Conservation (phyloP, 495 filamentous ascomycete genomes). For the Neurospora sp. region DNA sequence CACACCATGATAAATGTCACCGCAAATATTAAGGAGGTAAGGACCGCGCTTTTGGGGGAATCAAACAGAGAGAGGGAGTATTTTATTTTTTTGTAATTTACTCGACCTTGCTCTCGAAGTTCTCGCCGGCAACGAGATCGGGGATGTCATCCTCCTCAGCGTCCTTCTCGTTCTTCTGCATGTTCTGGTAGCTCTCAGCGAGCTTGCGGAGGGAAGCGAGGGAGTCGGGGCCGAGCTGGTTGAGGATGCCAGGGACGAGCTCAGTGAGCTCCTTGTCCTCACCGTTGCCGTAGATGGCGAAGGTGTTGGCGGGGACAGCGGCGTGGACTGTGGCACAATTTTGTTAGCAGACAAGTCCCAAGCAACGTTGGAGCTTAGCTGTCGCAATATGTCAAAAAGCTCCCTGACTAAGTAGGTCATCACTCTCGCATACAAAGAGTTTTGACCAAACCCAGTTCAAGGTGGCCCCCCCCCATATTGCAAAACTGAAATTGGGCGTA, state of each 20-base stretch:
- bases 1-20: neutral
- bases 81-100: conserved; percentile 37
- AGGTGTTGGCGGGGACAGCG: conserved; percentile 89
- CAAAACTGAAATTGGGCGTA: neutral
- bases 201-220: conserved; percentile 97
- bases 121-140: conserved; percentile 89
- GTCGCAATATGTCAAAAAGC: neutral
- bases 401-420: neutral
- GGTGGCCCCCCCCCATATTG: neutral
- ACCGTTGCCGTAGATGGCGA: conserved; percentile 96
- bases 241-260: conserved; percentile 97
- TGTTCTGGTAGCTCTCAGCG: conserved; percentile 97
- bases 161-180: conserved; percentile 93
- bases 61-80: neutral
- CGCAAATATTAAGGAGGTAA: neutral
- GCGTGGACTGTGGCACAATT: conserved; percentile 64
- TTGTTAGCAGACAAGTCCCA: neutral
- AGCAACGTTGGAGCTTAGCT: neutral
- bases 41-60: neutral
- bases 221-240: conserved; percentile 96
- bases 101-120: conserved; percentile 93
- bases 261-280: conserved; percentile 99
- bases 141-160: conserved; percentile 83
- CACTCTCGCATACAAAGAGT: neutral
- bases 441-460: neutral